phyloP scores from a whole-genome alignment of 2,329 filamentous ascomycete species.

The Cladosporium sphaerospermum region DNA sequence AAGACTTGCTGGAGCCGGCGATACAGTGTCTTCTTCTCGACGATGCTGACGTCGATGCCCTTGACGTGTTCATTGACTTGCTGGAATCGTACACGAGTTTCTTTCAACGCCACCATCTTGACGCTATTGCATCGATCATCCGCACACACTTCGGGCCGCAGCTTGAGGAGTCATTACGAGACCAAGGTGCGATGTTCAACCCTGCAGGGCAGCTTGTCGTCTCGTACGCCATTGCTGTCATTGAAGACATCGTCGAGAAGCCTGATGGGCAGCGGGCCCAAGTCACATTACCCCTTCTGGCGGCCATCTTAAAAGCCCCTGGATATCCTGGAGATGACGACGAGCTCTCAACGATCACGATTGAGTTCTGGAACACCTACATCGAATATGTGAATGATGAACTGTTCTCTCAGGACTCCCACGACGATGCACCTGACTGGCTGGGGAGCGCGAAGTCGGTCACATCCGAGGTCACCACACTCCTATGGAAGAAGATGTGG shows the following conservation, averaged over 20 bases:
- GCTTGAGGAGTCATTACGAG: constrained; percentile 25
- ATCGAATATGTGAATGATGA: constrained; percentile 59
- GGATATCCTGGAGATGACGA: constrained; percentile 67
- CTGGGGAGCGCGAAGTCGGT: constrained; percentile 52
- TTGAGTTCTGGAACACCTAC: constrained; percentile 78
- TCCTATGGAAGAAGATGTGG: constrained; percentile 27
- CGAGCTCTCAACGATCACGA: constrained; percentile 63
- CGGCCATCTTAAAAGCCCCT: constrained; percentile 56
- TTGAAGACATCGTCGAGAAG: constrained; percentile 53
- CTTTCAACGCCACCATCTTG: constrained; percentile 53
- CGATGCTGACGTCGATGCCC: constrained; percentile 52
- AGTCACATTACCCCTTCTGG: constrained; percentile 4
- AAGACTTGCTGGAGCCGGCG: constrained; percentile 53
- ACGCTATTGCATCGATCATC: constrained; percentile 53
- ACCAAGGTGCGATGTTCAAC: constrained; percentile 50
- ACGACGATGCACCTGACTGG: constrained; percentile 46
- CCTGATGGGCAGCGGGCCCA: constrained; percentile 44
- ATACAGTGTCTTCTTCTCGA: constrained; percentile 57
- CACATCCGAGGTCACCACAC: constrained; percentile 47
- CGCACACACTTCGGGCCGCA: constrained; percentile 50
- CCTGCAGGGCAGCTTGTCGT: constrained; percentile 62
- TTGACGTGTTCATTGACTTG: constrained; percentile 60
- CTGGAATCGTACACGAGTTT: constrained; percentile 60
- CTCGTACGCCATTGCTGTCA: constrained; percentile 61
- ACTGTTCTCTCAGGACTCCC: constrained; percentile 45